phyloP scores from a whole-genome alignment of 257 asterid species.

The Galeopsis tetrahit region DNA sequence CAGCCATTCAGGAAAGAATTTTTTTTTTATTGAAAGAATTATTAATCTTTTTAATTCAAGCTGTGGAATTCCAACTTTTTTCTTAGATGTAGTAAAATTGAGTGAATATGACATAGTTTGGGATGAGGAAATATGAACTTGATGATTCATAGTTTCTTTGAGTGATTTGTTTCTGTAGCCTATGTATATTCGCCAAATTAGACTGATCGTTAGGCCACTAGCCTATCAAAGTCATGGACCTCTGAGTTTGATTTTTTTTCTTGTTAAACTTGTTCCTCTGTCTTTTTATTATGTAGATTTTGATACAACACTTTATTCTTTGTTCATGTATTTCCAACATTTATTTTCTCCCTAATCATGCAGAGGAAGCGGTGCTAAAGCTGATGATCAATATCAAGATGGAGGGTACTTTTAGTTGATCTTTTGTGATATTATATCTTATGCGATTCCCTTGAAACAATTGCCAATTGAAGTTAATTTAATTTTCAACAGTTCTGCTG shows the following conservation, averaged over 20 bases:
- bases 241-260: slow-evolving; percentile 9
- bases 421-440: slow-evolving; percentile 23
- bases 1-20: no score
- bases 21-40: neutral
- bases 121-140: slow-evolving; percentile 9
- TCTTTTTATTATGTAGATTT: neutral
- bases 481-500: slow-evolving; percentile 46
- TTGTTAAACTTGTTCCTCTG: neutral
- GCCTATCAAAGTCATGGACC: slow-evolving; percentile 3
- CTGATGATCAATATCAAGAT: slow-evolving; percentile 77
- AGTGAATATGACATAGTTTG: neutral
- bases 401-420: slow-evolving; percentile 65
- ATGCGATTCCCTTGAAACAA: slow-evolving; percentile 20
- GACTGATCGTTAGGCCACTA: slow-evolving; percentile 5
- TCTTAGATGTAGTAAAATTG: neutral
- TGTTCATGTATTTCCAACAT: neutral
- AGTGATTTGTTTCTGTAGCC: neutral
- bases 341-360: slow-evolving; percentile 9
- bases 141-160: slow-evolving; percentile 10
- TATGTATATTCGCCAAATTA: neutral
- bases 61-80: slow-evolving; percentile 3
- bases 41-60: neutral
- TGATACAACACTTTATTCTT: neutral
- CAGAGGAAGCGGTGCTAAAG: slow-evolving; percentile 78
- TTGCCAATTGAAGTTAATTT: slow-evolving; percentile 6